A percentile compares a stretch with the other conserved stretches of the same genome.
Conservation (phyloP, 1,284 basidiomycete genomes). For the Puccinia polysora region DNA sequence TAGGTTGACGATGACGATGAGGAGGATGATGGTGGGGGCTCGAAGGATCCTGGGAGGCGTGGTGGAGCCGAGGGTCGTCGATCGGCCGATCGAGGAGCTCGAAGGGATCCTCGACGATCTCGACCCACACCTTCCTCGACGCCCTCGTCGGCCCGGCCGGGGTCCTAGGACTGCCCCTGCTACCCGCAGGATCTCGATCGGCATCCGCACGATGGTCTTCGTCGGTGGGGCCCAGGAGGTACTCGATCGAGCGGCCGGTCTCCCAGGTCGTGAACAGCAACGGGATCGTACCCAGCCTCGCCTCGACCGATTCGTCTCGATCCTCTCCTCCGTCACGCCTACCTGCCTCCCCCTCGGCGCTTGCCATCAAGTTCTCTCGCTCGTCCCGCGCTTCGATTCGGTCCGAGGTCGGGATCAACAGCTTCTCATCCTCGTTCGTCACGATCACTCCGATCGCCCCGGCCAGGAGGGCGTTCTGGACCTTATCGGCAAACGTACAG, state of each 20-base stretch:
- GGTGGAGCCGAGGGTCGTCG: too few relatives aligned
- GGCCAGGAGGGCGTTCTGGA: background rate
- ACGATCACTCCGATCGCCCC: slow-evolving; percentile 13
- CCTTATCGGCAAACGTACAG: slow-evolving; percentile 34
- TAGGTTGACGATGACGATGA: background rate
- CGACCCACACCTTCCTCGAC: background rate
- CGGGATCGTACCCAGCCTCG: background rate
- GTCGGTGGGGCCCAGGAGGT: background rate
- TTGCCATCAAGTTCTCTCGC: background rate
- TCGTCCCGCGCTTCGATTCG: background rate
- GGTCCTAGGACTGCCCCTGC: background rate
- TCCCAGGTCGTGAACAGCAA: slow-evolving; percentile 1
- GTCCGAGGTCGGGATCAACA: slow-evolving; percentile 31
- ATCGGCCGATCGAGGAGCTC: background rate
- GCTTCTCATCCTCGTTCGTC: slow-evolving; percentile 5
- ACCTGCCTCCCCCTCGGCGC: background rate
- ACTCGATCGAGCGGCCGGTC: background rate
- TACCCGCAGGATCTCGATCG: background rate
- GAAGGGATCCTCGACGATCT: background rate
- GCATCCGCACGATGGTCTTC: background rate
- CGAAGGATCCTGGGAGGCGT: too few relatives aligned
- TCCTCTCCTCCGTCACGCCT: background rate
- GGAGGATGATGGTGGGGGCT: background rate
- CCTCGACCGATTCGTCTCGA: background rate
- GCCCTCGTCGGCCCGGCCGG: background rate